Evolutionary conservation across 768 basidiomycete species (phyloP).

Genomic region (Tricholoma furcatifolium): DNA sequence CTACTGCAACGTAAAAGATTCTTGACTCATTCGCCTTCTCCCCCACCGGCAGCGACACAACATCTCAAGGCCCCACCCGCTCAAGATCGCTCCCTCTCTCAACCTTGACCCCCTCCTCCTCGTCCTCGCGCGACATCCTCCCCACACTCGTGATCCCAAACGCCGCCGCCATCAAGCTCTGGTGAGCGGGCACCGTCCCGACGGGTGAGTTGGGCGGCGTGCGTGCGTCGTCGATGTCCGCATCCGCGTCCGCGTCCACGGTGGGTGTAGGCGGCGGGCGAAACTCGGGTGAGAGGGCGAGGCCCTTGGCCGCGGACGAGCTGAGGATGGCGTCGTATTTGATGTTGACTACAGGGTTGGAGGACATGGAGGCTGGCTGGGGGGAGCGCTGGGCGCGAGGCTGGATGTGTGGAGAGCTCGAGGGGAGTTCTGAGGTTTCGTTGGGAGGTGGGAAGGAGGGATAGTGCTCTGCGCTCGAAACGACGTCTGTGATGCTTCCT

Average conservation of each 20-base stretch:
- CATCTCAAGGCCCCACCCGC: too few relatives aligned
- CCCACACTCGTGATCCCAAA: conserved; percentile 11
- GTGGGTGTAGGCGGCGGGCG: background rate
- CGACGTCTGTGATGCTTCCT: background rate
- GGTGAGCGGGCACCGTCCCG: background rate
- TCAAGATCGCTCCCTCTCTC: background rate
- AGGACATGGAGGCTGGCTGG: conserved; percentile 11
- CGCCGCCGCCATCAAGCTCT: conserved; percentile 11
- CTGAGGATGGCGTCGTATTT: conserved; percentile 25
- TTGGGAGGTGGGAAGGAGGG: background rate
- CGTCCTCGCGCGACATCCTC: background rate
- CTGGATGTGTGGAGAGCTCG: background rate
- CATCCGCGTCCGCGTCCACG: too few relatives aligned
- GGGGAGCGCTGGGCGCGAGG: background rate
- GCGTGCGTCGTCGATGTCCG: conserved; percentile 10
- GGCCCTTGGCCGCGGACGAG: conserved; percentile 14
- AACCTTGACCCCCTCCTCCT: background rate
- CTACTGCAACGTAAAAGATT: too few relatives aligned
- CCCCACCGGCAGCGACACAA: too few relatives aligned
- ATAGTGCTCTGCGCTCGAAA: background rate
- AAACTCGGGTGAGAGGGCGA: conserved; percentile 5
- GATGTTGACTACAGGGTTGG: conserved; percentile 20
- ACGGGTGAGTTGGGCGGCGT: conserved; percentile 21
- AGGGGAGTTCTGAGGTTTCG: background rate
- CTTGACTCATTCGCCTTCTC: too few relatives aligned